Percentiles rank a stretch among this genome's conserved stretches.
phyloP scores from a whole-genome alignment of 2,329 filamentous ascomycete species.

The Fusarium tuaranense region DNA sequence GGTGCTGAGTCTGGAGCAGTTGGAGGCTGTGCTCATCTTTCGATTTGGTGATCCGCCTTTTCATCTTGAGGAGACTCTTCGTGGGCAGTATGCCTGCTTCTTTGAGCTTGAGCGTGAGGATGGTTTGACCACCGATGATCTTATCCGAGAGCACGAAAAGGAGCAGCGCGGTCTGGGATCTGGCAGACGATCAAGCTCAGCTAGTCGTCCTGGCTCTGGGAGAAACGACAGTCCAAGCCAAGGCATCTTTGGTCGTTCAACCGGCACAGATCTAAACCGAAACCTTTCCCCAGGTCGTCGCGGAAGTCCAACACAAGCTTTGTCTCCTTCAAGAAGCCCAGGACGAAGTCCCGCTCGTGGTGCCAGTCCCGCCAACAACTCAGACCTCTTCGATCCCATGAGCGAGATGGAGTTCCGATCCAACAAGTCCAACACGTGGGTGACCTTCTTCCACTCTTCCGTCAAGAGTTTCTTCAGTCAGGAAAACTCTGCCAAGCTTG shows the following conservation, averaged over 20 bases:
- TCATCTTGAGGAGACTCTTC: conserved; percentile 56
- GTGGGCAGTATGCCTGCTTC: conserved; percentile 60
- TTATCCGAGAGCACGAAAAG: conserved; percentile 53
- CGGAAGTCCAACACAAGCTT: conserved; percentile 13
- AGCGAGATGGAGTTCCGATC: conserved; percentile 56
- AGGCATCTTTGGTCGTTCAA: conserved; percentile 26
- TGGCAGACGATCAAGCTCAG: conserved; percentile 37
- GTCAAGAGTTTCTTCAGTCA: conserved; percentile 54
- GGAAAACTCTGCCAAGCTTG: conserved; percentile 42
- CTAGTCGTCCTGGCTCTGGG: conserved; percentile 34
- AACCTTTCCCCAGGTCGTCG: conserved; percentile 38
- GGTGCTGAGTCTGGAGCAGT: conserved; percentile 56
- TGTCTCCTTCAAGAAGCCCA: conserved; percentile 23
- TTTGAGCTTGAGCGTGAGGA: conserved; percentile 60
- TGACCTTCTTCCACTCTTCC: conserved; percentile 56
- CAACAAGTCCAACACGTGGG: conserved; percentile 54
- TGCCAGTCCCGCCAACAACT: conserved; percentile 44
- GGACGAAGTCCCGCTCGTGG: conserved; percentile 30
- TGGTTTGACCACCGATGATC: conserved; percentile 55
- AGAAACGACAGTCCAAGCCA: conserved; percentile 32
- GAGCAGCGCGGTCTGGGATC: conserved; percentile 39
- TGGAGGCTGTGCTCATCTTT: conserved; percentile 58
- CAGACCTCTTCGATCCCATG: conserved; percentile 47
- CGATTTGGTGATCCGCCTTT: conserved; percentile 55
- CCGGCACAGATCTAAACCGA: conserved; percentile 28